These are phyloP conservation scores for Neurospora hispaniola DNA, from an alignment of 495 filamentous ascomycete species.

Conservation along the genomic window DNA sequence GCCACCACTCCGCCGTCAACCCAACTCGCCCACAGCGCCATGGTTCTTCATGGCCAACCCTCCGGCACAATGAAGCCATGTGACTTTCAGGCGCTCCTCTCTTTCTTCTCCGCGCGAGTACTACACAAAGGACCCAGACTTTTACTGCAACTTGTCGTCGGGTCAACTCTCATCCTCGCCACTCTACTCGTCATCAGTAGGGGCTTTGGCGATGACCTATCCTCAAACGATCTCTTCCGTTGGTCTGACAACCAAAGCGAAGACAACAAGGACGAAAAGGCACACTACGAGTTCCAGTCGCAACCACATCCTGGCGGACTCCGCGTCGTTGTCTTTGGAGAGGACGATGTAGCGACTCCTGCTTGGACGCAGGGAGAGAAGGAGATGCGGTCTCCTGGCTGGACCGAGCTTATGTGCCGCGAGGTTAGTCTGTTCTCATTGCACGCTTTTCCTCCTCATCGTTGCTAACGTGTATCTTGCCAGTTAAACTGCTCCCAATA, in stretches of 20 bases:
- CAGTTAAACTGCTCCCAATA: slow-evolving; percentile 26
- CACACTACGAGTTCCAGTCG: neutral
- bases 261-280: neutral
- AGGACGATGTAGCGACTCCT: slow-evolving; percentile 21
- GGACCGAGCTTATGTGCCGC: slow-evolving; percentile 20
- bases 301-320: slow-evolving; percentile 4
- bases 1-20: neutral
- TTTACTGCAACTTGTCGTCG: slow-evolving; percentile 14
- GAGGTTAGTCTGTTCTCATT: slow-evolving; percentile 7
- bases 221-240: neutral
- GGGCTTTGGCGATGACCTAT: neutral
- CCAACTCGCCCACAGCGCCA: neutral
- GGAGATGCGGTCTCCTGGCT: slow-evolving; percentile 6
- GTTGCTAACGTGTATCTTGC: slow-evolving; percentile 16
- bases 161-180: slow-evolving; percentile 10
- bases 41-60: slow-evolving; percentile 5
- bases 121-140: slow-evolving; percentile 17
- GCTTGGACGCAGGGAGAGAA: slow-evolving; percentile 5
- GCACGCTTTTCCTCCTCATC: neutral
- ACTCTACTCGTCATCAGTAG: slow-evolving; percentile 7
- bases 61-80: neutral
- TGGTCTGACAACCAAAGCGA: neutral
- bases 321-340: slow-evolving; percentile 25
- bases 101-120: slow-evolving; percentile 10
- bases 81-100: slow-evolving; percentile 4